Conservation (phyloP, 176 grass and related monocot genomes). For the Ensete ventricosum region DNA sequence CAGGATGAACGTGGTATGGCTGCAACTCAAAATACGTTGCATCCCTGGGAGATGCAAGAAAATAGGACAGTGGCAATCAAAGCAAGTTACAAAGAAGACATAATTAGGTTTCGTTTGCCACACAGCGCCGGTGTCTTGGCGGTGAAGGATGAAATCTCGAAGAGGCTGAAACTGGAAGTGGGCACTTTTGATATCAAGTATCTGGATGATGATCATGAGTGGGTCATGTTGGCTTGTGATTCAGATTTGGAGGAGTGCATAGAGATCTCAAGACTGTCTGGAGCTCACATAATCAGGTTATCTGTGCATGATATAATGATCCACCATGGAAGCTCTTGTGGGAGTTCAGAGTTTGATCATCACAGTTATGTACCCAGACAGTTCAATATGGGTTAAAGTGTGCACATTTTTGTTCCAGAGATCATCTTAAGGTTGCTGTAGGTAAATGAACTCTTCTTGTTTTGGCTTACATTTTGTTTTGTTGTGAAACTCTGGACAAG, state of each 20-base stretch:
- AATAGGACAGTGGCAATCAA: slow-evolving; percentile 1
- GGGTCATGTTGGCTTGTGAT: slow-evolving; percentile 25
- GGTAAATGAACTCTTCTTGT: too few species aligned
- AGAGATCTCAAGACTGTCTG: slow-evolving; percentile 14
- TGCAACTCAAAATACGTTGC: not conserved
- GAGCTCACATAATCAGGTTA: slow-evolving; percentile 19
- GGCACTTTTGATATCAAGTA: slow-evolving; percentile 25
- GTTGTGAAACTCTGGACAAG: too few species aligned
- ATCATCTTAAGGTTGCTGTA: not conserved
- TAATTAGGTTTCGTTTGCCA: slow-evolving; percentile 15
- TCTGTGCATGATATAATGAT: slow-evolving; percentile 9
- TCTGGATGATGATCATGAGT: slow-evolving; percentile 24
- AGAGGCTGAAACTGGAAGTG: slow-evolving; percentile 21
- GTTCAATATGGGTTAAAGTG: not conserved
- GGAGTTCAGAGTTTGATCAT: slow-evolving; percentile 17
- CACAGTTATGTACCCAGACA: not conserved
- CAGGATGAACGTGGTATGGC: not conserved
- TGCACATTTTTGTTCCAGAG: not conserved
- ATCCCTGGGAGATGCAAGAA: not conserved
- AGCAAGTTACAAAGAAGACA: slow-evolving; percentile 20
- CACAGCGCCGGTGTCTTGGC: not conserved
- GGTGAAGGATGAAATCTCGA: slow-evolving; percentile 20
- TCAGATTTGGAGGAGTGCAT: slow-evolving; percentile 25
- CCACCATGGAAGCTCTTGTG: slow-evolving; percentile 12
- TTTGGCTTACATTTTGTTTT: too few species aligned